A percentile compares a stretch with the other conserved stretches of the same genome.
These are phyloP conservation scores for Stachybotrys chartarum DNA, from an alignment of 2,329 filamentous ascomycete genomes.

Conservation along the genomic window DNA sequence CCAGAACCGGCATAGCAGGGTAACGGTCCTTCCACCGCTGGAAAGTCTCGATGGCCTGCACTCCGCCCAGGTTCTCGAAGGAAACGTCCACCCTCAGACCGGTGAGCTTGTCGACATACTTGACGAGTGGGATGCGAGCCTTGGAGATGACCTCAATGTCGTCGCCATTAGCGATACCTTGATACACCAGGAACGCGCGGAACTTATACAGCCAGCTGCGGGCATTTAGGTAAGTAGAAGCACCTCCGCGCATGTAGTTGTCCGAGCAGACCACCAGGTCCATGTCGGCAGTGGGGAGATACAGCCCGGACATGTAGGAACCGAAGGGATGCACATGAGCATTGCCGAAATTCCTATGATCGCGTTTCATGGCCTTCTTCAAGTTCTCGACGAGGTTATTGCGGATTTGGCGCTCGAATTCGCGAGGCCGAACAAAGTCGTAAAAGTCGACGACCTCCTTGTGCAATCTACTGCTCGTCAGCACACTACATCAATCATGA, in stretches of 20 bases:
- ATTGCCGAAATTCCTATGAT: conserved; percentile 42
- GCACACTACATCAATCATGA: neutral
- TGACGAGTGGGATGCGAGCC: conserved; percentile 87
- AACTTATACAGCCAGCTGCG: conserved; percentile 57
- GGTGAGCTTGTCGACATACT: conserved; percentile 74
- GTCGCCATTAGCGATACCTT: conserved; percentile 48
- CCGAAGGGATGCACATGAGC: conserved; percentile 72
- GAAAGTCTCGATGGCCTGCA: conserved; percentile 76
- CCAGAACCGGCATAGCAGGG: conserved; percentile 78
- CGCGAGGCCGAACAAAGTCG: conserved; percentile 68
- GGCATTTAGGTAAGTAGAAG: conserved; percentile 37
- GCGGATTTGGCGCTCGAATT: conserved; percentile 72
- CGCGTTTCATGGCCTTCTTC: conserved; percentile 46
- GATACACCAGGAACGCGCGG: conserved; percentile 46
- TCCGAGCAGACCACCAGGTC: conserved; percentile 73
- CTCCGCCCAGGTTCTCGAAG: conserved; percentile 83
- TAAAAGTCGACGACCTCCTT: conserved; percentile 89
- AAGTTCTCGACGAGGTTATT: conserved; percentile 65
- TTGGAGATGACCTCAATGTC: conserved; percentile 61
- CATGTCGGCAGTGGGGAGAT: conserved; percentile 74
- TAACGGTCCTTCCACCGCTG: conserved; percentile 69
- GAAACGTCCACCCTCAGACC: conserved; percentile 85
- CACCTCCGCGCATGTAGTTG: conserved; percentile 47
- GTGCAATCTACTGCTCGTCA: conserved; percentile 55
- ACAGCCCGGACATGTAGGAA: conserved; percentile 82